Conservation (phyloP, 2,329 filamentous ascomycete genomes). For the Didymella segeticola region DNA sequence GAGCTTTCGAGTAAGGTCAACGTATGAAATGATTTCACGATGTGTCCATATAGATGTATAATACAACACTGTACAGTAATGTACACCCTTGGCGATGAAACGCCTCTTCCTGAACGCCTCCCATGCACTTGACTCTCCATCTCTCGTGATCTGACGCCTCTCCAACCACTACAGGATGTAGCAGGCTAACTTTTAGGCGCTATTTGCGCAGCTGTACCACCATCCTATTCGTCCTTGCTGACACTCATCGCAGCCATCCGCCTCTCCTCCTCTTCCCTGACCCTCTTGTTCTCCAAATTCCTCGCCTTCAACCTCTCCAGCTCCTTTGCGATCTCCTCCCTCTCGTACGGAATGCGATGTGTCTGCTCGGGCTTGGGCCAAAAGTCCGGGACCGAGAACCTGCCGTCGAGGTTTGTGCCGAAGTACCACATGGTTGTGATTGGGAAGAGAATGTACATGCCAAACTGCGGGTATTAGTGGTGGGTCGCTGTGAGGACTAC, state of each 20-base stretch:
- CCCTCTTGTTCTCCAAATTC: slow-evolving; percentile 56
- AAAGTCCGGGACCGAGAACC: slow-evolving; percentile 85
- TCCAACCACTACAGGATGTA: background rate
- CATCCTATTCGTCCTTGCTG: slow-evolving; percentile 23
- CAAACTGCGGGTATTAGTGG: slow-evolving; percentile 69
- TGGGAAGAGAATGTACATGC: slow-evolving; percentile 98
- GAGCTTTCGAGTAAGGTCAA: slow-evolving; percentile 48
- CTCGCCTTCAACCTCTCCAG: slow-evolving; percentile 70
- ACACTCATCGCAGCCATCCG: slow-evolving; percentile 24
- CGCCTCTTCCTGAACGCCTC: slow-evolving; percentile 26
- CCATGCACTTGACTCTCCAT: slow-evolving; percentile 18
- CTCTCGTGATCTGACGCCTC: background rate
- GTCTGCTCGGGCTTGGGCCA: slow-evolving; percentile 86
- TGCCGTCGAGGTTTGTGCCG: slow-evolving; percentile 91
- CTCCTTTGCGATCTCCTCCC: slow-evolving; percentile 84
- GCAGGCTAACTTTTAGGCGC: background rate
- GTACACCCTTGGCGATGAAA: slow-evolving; percentile 15
- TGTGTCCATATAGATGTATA: slow-evolving; percentile 32
- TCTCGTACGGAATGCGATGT: slow-evolving; percentile 77
- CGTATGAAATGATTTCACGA: slow-evolving; percentile 30
- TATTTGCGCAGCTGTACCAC: background rate
- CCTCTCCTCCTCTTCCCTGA: slow-evolving; percentile 51
- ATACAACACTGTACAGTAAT: slow-evolving; percentile 38
- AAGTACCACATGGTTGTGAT: slow-evolving; percentile 99
- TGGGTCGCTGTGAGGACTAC: slow-evolving; percentile 3